Evolutionary conservation across 441 rosid species (phyloP), one percentile per base, ranked within the genome.

Genomic region (Daphne laureola): DNA sequence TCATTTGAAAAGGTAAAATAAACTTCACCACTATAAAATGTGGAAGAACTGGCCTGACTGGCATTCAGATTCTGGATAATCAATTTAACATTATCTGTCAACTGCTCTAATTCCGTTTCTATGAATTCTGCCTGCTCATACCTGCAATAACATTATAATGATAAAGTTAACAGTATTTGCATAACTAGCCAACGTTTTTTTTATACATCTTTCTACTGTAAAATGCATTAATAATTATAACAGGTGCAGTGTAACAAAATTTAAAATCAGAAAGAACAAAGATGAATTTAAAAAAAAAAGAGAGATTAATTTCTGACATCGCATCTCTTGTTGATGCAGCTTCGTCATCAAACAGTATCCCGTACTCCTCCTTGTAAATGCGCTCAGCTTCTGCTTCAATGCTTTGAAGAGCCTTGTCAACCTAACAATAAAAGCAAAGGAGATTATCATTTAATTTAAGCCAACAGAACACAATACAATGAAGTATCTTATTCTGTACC

Each of bases 271-370:
- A 12, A 35, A 45, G 45, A 55, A 59, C 52, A 2, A 46, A n/a
- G 12, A 14, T 11, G 7, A 15, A 8, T 12, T n/a, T n/a, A n/a
- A n/a, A n/a, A n/a, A n/a, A n/a, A 53, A 51, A 31, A 17, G 23
- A 57, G 49, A 43, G 57, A 64, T 51, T 43, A 8, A 58, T 60
- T 65, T 69, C 94, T 81, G 70, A 93, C 97, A 93, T 89, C 59
- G 95, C 96, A 81, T 93, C 98, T 70, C 98, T 82, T 17, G 90
- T 83, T 53, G 96, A 83, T 52, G 97, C 97, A 53, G 97, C 96
- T 71, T 89, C 98, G 65, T 93, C 98, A 49, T 87, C 90, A 27
- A 93, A 82, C 67, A 89, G 87, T 54, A 79, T 58, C 46, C 78
- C 83, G 15, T 64, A 75, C 76, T 93, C 97, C 48, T 89, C 95